Evolutionary conservation across 2,329 filamentous ascomycete species (phyloP), one percentile per base, ranked within the genome.

Genomic region (Emergomyces pasteurianus): DNA sequence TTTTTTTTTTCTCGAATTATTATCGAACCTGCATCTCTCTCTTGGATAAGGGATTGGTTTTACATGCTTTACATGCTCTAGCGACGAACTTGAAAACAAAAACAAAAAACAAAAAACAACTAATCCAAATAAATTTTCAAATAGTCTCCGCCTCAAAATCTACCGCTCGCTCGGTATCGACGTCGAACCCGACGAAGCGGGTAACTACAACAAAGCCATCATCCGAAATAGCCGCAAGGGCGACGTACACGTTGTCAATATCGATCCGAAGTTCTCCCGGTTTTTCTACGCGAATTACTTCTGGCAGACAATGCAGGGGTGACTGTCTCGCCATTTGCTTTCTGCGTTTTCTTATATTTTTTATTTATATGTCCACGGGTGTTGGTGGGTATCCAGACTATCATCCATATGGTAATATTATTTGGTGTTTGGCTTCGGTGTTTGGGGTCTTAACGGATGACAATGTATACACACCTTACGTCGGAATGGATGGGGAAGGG

Each of bases 271-370:
- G 77, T 92, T 96, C 73, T 92, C 89, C 62, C 83, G 86, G 64
- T 92, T 88, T 73, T 96, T 95, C 71, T 96, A 96, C 70, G 90
- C 92, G 26, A 95, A 96, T 69, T 95, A 95, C 73, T 95, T 97
- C 71, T 99, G 94, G 94, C 83, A 90, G 69, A 92, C 86, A 36
- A 80, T 96, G 73, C 95, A 78, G 73, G 73, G 71, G 40, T 76
- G 64, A 66, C 46, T 52, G 58, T 12, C 55, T 38, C 12, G 2
- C 6, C 5, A 9, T 21, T 46, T 46, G 7, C 12, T 38, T 23
- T 34, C 16, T 18, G 10, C 36, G 36, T n/a, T 46, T 23, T 23
- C 18, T 23, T 10, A 46, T 23, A 6, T 46, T 3, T 9, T 46
- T 21, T 46, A 3, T 5, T 43, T 43, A 6, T 43, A 7, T 43